Base-by-base conservation (phyloP, 345 rosid genomes). In the Trapa bicornis region DNA sequence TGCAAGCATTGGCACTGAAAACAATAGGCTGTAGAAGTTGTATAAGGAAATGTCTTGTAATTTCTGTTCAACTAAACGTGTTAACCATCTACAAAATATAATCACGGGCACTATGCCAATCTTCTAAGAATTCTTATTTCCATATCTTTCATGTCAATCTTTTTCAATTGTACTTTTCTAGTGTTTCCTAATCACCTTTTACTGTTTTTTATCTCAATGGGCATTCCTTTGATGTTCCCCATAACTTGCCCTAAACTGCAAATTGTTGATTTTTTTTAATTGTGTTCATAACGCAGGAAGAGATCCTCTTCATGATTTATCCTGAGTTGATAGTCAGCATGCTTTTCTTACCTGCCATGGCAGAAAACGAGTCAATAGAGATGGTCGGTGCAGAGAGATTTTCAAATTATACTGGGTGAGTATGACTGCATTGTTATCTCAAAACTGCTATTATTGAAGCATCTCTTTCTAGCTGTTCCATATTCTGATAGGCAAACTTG, bases 231-330 rank as follows among this genome's bases (percentile, higher is more conserved):
- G 1, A n/a, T 14, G 42, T 35, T 35, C 35, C 29, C 13, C 66
- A 47, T 65, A 17, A 65, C 62, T 32, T 47, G 10, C 12, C 15
- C 13, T 7, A 37, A 37, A 22, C 15, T 62, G 22, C 54, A n/a
- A 54, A 37, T 29, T 6, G 29, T 36, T 35, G 62, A 67, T 16
- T 4, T 16, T 36, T 11, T 16, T 39, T 37, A 2, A 33, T 22
- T 22, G 37, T 67, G 16, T 16, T 47, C 47, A 38, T 37, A 64
- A 17, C 75, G 72, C 76, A 91, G 99, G 99, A 94, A 82, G 99
- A 94, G 80, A 89, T 94, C 70, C 97, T 88, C 67, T 94, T 94
- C 85, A 85, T 94, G 96, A 84, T 88, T 77, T 88, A 81, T 83
- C 99, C 97, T 48, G 97, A 94, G 72, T 79, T 94, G 74, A 86